Conservation (phyloP, 2,329 filamentous ascomycete species). For the Stachybotrys chlorohalonatus region DNA sequence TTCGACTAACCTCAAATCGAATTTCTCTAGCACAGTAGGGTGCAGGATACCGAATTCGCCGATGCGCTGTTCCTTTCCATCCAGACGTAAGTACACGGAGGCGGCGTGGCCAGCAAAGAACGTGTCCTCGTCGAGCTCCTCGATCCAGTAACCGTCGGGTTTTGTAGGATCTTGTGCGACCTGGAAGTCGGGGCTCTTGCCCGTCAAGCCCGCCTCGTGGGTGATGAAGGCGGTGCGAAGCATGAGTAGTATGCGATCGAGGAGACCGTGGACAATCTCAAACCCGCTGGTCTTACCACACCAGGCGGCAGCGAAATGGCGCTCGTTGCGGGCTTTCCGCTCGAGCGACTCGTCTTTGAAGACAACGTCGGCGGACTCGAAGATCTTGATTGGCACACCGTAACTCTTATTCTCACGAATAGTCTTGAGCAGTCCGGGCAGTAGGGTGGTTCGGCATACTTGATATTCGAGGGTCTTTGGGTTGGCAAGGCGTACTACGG, state of each 20-base stretch:
- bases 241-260: slow-evolving; percentile 91
- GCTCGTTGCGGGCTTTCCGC: slow-evolving; percentile 82
- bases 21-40: slow-evolving; percentile 86
- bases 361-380: slow-evolving; percentile 83
- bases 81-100: slow-evolving; percentile 67
- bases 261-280: slow-evolving; percentile 86
- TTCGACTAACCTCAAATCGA: slow-evolving; percentile 64
- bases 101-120: slow-evolving; percentile 90
- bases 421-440: slow-evolving; percentile 87
- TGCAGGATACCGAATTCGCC: slow-evolving; percentile 93
- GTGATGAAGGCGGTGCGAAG: slow-evolving; percentile 74
- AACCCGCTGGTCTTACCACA: slow-evolving; percentile 93
- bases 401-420: slow-evolving; percentile 90
- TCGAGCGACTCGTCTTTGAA: slow-evolving; percentile 79
- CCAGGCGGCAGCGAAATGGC: slow-evolving; percentile 92
- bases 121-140: slow-evolving; percentile 82
- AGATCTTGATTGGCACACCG: slow-evolving; percentile 81
- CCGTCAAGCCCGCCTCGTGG: slow-evolving; percentile 57
- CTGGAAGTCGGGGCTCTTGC: slow-evolving; percentile 42
- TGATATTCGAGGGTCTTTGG: slow-evolving; percentile 93
- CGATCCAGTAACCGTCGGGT: slow-evolving; percentile 81
- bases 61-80: slow-evolving; percentile 65
- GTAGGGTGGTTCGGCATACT: slow-evolving; percentile 76
- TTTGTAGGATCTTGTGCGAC: slow-evolving; percentile 45
- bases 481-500: slow-evolving; percentile 78